Conservation (phyloP, 1,284 basidiomycete species). For the Blastosporella zonata region DNA sequence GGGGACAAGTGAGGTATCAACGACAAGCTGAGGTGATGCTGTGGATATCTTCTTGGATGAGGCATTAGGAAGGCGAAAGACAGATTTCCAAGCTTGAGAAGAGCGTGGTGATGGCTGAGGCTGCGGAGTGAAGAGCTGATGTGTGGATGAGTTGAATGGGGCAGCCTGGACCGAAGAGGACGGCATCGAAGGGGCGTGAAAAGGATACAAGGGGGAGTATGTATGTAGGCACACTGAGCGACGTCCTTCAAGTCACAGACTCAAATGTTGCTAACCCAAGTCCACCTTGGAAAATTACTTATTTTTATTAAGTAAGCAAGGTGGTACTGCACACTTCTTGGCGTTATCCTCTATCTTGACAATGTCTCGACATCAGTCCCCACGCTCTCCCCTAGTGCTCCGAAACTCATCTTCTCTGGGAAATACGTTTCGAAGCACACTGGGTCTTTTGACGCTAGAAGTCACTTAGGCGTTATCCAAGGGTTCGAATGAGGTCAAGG, state of each 20-base stretch:
- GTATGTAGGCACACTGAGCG: conserved; percentile 4
- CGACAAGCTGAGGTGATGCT: conserved; percentile 29
- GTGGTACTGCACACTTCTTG: neutral
- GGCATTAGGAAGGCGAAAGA: conserved; percentile 53
- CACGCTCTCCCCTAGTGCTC: no score
- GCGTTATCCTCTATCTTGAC: conserved; percentile 5
- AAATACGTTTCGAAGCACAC: no score
- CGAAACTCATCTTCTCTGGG: no score
- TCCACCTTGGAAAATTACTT: conserved; percentile 16
- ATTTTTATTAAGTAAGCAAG: conserved; percentile 23
- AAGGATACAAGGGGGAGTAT: no score
- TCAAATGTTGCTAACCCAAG: conserved; percentile 9
- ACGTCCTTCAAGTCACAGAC: conserved; percentile 4
- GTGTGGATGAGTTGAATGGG: conserved; percentile 19
- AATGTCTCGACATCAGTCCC: no score
- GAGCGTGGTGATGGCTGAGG: conserved; percentile 29
- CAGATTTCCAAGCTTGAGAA: conserved; percentile 51
- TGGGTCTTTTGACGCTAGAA: neutral
- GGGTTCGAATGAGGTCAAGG: conserved; percentile 6
- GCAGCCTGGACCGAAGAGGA: conserved; percentile 23
- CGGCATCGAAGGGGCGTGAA: conserved; percentile 23
- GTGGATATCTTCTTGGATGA: conserved; percentile 50
- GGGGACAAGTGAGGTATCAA: conserved; percentile 39
- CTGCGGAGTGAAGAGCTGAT: conserved; percentile 18
- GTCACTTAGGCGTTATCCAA: neutral